Base-by-base conservation (phyloP, 2,329 filamentous ascomycete species). In the Amylocarpus encephaloides region DNA sequence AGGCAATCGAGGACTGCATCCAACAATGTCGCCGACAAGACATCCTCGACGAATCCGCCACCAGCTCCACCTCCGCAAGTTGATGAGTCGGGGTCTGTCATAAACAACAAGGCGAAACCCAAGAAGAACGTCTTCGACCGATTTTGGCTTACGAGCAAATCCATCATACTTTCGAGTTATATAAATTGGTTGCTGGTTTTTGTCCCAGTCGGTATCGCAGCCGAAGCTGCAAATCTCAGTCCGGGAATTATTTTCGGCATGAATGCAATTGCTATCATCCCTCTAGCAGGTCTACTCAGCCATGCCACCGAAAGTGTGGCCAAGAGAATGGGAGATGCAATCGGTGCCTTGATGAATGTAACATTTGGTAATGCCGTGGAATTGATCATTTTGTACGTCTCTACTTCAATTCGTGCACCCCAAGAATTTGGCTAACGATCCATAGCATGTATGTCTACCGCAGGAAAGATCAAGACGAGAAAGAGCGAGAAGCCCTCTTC, bases 341-440 rank as follows among this genome's bases (percentile, higher is more conserved):
- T 88, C 41, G 85, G 85, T 49, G 85, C 85, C 32, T 68, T 89
- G 60, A 76, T 88, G 64, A 89, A 88, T 62, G 82, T 88, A 53
- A 88, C 85, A 7, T 88, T 88, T 70, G 85, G 86, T 59, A 89
- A 90, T 66, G 83, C 85, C 18, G 86, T 89, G 19, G 86, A 90
- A 67, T 69, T 90, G 64, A 89, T 90, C 64, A 88, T 90, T 56
- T 89, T 88, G 74, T 78, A 66, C 36, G 3, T 16, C 29, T n/a
- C 46, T 34, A 35, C 16, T 50, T 39, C 45, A 36, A 36, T 26
- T 39, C 32, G n/a, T 5, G 15, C 5, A 22, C 39, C 1, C 12
- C 29, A 26, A 30, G 36, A 49, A 39, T 36, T 3, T 12, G 39
- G 53, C 63, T 68, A 59, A 67, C 56, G 16, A 18, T 16, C 18